Percentiles rank a stretch among this genome's conserved stretches.
Conservation (phyloP, 2,329 filamentous ascomycete genomes). For the Xylariaceae sp. region DNA sequence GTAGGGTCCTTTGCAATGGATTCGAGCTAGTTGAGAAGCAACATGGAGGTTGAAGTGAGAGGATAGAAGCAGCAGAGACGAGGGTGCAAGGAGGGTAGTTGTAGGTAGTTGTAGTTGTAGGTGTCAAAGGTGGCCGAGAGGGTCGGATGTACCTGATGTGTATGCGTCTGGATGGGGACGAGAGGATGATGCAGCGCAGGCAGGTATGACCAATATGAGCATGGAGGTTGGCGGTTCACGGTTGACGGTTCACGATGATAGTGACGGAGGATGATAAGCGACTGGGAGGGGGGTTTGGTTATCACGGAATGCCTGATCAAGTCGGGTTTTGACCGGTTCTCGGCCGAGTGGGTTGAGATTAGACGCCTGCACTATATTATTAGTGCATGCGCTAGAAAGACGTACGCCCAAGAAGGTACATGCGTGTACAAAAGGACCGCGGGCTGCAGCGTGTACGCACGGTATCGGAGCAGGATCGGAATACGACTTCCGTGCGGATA, state of each 20-base stretch:
- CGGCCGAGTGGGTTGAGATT: slow-evolving; percentile 15
- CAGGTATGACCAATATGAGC: no score
- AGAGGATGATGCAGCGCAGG: not conserved
- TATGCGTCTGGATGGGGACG: not conserved
- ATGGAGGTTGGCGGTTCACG: no score
- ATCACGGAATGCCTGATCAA: slow-evolving; percentile 2
- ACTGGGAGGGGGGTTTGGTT: slow-evolving; percentile 3
- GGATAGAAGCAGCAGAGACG: no score
- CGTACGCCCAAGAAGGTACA: no score
- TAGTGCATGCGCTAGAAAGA: not conserved
- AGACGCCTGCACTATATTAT: not conserved
- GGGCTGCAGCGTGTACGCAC: not conserved
- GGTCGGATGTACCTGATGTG: not conserved
- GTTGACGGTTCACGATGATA: not conserved
- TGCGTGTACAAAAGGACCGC: not conserved
- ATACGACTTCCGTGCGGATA: not conserved
- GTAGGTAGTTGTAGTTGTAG: no score
- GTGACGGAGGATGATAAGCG: slow-evolving; percentile 1
- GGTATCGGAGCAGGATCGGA: not conserved
- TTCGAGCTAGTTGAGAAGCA: not conserved
- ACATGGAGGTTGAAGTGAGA: slow-evolving; percentile 1
- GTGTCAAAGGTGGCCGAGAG: no score
- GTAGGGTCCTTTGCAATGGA: not conserved
- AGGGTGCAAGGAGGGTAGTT: no score
- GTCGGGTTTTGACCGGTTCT: slow-evolving; percentile 10